Conservation (phyloP, 139 green algal species). For the Micractinium conductrix region DNA sequence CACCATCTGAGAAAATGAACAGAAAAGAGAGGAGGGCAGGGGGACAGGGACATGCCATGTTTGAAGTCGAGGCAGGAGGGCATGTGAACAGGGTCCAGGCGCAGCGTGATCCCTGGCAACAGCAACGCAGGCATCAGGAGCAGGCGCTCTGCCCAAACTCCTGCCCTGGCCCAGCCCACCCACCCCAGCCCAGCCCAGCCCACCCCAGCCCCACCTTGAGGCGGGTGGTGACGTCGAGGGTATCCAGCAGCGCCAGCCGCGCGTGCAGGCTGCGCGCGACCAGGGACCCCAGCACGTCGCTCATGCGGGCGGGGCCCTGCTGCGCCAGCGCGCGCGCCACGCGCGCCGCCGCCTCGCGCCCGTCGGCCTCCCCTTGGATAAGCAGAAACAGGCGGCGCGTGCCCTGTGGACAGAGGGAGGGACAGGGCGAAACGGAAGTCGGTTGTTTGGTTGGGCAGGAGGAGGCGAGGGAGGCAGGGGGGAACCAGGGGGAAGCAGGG, state of each 20-base stretch:
- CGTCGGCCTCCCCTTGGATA: conserved; percentile 20
- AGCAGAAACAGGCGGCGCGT: conserved; percentile 35
- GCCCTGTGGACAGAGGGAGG: conserved; percentile 9
- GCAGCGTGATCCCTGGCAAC: too few species aligned
- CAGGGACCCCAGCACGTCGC: conserved; percentile 38
- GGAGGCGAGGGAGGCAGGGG: background rate
- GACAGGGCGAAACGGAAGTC: background rate
- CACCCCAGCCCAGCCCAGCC: background rate
- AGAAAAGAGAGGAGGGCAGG: background rate
- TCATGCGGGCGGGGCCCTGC: conserved; percentile 30
- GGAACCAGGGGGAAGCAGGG: too few species aligned
- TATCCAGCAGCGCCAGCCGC: conserved; percentile 34
- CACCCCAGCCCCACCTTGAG: background rate
- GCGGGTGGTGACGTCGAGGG: conserved; percentile 11
- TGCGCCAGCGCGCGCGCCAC: conserved; percentile 16
- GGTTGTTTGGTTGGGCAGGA: too few species aligned
- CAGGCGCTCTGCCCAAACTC: background rate
- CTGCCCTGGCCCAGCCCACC: background rate
- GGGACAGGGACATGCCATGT: background rate
- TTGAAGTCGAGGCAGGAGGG: background rate
- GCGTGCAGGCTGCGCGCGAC: conserved; percentile 6
- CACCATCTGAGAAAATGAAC: background rate
- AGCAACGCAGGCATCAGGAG: too few species aligned
- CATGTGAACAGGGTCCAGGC: background rate
- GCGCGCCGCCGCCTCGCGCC: background rate